Conservation (phyloP, 2,329 filamentous ascomycete genomes). For the Coniochaeta pulveracea region DNA sequence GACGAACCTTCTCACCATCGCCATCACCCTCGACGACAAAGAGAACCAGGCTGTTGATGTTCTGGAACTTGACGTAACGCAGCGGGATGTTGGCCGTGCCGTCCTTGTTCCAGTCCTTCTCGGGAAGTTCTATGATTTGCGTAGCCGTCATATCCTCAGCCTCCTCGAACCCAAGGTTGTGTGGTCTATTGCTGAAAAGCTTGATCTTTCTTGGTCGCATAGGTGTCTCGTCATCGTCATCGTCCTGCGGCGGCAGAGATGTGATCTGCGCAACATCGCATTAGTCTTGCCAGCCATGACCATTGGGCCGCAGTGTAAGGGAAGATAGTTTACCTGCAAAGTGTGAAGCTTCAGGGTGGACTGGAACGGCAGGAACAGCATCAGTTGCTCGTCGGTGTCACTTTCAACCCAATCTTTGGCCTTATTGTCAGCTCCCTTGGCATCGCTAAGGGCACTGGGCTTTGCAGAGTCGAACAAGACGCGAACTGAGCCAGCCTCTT, state of each 20-base stretch:
- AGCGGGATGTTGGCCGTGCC: constrained; percentile 63
- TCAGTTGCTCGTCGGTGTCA: constrained; percentile 92
- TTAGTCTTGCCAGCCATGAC: constrained; percentile 3
- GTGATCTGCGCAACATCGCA: constrained; percentile 53
- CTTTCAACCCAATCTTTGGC: constrained; percentile 84
- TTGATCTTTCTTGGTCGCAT: constrained; percentile 76
- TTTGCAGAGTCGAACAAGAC: constrained; percentile 60
- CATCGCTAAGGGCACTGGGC: constrained; percentile 48
- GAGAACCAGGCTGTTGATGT: constrained; percentile 72
- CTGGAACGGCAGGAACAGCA: constrained; percentile 87
- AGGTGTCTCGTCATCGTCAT: constrained; percentile 61
- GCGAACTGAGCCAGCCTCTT: constrained; percentile 60
- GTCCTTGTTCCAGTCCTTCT: constrained; percentile 71
- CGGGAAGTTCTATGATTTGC: constrained; percentile 64
- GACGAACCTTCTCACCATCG: constrained; percentile 71
- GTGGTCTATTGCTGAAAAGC: constrained; percentile 77
- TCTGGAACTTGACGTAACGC: constrained; percentile 96
- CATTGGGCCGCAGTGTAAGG: background rate
- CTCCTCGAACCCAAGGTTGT: constrained; percentile 91
- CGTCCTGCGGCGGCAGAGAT: constrained; percentile 53
- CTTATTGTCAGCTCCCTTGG: constrained; percentile 37
- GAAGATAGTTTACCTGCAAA: constrained; percentile 42
- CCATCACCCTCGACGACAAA: constrained; percentile 83
- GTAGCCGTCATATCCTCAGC: constrained; percentile 76
- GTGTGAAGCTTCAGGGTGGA: constrained; percentile 83